Conservation (phyloP, 176 grass and related monocot species). For the Triticum monococcum region DNA sequence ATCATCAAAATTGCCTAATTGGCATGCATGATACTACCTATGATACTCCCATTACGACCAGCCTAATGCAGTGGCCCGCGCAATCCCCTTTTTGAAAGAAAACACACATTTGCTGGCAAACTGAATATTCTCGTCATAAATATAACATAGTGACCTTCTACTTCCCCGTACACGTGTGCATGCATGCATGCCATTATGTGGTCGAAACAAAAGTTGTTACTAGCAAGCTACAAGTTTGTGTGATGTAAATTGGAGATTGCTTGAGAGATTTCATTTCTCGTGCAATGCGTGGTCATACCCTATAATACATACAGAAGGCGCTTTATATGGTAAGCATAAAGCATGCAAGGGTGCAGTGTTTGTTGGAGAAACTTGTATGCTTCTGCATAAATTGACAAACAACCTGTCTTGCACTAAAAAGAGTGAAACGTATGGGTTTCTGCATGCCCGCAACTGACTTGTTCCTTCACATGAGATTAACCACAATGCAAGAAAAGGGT, state of each 20-base stretch:
- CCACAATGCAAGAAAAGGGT: slow-evolving; percentile 35
- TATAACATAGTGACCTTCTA: neutral
- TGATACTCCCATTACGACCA: too few relatives aligned
- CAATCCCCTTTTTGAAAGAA: too few relatives aligned
- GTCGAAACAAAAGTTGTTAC: neutral
- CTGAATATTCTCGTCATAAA: neutral
- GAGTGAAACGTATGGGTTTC: slow-evolving; percentile 32
- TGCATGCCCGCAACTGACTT: slow-evolving; percentile 22
- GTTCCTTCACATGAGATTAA: slow-evolving; percentile 31
- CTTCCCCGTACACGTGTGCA: neutral
- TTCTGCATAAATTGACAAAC: slow-evolving; percentile 38
- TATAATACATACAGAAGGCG: slow-evolving; percentile 10
- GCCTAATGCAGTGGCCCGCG: too few relatives aligned
- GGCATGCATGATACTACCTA: too few relatives aligned
- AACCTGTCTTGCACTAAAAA: slow-evolving; percentile 41
- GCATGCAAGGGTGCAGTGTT: slow-evolving; percentile 31
- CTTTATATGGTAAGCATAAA: slow-evolving; percentile 31
- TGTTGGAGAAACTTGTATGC: slow-evolving; percentile 50
- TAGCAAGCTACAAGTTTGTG: slow-evolving; percentile 11
- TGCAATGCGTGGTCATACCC: slow-evolving; percentile 3
- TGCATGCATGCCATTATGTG: neutral
- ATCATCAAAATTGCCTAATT: too few relatives aligned
- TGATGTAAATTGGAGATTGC: slow-evolving; percentile 18
- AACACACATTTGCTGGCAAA: neutral
- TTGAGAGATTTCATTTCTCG: neutral